phyloP scores from a whole-genome alignment of 2,329 filamentous ascomycete genomes.

The Huntiella savannae region DNA sequence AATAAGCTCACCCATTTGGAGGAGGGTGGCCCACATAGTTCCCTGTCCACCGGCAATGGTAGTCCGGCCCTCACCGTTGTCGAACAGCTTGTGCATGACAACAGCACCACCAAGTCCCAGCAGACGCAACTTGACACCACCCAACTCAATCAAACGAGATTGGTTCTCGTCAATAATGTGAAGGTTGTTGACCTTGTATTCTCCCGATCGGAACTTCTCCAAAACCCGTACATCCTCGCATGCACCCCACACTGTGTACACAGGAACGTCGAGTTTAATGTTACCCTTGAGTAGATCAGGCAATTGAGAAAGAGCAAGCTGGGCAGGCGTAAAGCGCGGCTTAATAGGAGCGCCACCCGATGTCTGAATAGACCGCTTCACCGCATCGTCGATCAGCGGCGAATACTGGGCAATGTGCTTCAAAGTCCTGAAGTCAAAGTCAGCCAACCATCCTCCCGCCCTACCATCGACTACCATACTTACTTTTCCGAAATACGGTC shows the following conservation, averaged over 20 bases:
- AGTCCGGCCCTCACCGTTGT: constrained; percentile 92
- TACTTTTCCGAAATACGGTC: constrained; percentile 97
- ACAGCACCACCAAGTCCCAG: constrained; percentile 88
- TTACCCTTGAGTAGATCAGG: constrained; percentile 73
- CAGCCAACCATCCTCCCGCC: background rate
- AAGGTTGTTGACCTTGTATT: constrained; percentile 94
- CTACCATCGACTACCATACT: constrained; percentile 17
- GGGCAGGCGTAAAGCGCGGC: constrained; percentile 58
- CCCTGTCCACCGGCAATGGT: constrained; percentile 96
- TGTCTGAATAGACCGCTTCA: constrained; percentile 47
- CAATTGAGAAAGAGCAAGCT: constrained; percentile 83
- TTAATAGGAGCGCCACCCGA: constrained; percentile 64
- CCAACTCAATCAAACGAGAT: constrained; percentile 83
- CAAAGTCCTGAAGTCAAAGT: constrained; percentile 46
- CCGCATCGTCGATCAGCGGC: constrained; percentile 65
- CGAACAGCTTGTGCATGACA: constrained; percentile 99
- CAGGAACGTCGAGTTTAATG: constrained; percentile 81
- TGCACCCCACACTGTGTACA: constrained; percentile 97
- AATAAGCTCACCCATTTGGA: constrained; percentile 96
- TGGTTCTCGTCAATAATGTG: constrained; percentile 98
- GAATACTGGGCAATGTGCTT: constrained; percentile 99
- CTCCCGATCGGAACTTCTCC: constrained; percentile 90
- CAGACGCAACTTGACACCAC: constrained; percentile 85
- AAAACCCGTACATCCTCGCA: constrained; percentile 95
- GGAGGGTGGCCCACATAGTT: constrained; percentile 96